A percentile compares a stretch with the other conserved stretches of the same genome.
These are phyloP conservation scores for Clathrospora elynae DNA, from an alignment of 2,329 filamentous ascomycete species.

Conservation along the genomic window DNA sequence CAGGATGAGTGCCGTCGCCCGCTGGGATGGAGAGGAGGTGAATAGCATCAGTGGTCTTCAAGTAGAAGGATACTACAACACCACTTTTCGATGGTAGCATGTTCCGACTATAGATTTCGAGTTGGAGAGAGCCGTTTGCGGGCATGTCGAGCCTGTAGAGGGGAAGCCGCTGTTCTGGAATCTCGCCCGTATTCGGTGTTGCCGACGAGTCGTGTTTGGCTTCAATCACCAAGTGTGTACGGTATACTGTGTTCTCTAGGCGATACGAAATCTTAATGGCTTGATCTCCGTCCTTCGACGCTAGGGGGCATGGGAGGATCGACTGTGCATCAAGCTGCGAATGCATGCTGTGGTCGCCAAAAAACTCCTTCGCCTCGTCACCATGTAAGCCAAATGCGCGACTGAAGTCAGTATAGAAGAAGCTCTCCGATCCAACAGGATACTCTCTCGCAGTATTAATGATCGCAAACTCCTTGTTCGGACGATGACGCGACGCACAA, in stretches of 20 bases:
- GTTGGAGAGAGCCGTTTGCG: constrained; percentile 27
- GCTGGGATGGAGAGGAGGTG: constrained; percentile 6
- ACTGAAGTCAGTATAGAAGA: constrained; percentile 49
- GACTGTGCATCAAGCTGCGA: constrained; percentile 45
- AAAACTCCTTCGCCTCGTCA: constrained; percentile 19
- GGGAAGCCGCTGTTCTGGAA: constrained; percentile 21
- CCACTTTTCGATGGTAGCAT: not conserved
- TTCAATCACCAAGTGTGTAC: constrained; percentile 28
- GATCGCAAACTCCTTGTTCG: constrained; percentile 35
- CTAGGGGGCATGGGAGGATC: constrained; percentile 31
- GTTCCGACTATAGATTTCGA: constrained; percentile 21
- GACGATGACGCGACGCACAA: constrained; percentile 20
- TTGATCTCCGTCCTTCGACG: not conserved
- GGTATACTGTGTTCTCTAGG: constrained; percentile 15
- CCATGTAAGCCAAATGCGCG: constrained; percentile 36
- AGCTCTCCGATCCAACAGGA: constrained; percentile 42
- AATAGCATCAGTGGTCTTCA: constrained; percentile 17
- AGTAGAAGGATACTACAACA: constrained; percentile 17
- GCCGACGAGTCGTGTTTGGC: not conserved
- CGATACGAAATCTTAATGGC: constrained; percentile 15
- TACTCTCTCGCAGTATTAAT: constrained; percentile 33
- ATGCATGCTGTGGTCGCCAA: constrained; percentile 24
- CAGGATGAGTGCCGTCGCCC: not conserved
- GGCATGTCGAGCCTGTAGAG: constrained; percentile 46
- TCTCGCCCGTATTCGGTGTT: not conserved